These are phyloP conservation scores for Chlorencoelia australis DNA, from an alignment of 2,329 filamentous ascomycete genomes.

Conservation along the genomic window DNA sequence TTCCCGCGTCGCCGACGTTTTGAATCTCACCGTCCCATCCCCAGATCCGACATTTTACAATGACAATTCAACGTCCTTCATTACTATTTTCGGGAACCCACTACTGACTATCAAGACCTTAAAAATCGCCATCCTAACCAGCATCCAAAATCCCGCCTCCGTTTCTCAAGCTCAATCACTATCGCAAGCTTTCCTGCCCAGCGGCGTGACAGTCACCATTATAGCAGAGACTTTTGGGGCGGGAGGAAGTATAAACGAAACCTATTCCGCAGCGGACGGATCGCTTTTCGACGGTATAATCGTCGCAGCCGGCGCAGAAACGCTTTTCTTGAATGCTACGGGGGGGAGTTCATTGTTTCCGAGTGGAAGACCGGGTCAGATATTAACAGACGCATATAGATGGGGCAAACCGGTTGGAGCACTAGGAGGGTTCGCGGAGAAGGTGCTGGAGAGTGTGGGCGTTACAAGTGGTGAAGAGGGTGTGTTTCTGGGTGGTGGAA, in stretches of 20 bases:
- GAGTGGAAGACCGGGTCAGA: conserved; percentile 50
- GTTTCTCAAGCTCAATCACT: conserved; percentile 37
- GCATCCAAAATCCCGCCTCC: conserved; percentile 15
- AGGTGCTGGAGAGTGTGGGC: conserved; percentile 6
- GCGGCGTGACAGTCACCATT: conserved; percentile 47
- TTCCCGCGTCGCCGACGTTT: conserved; percentile 47
- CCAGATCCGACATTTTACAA: conserved; percentile 59
- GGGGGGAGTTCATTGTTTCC: conserved; percentile 48
- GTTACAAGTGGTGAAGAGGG: background rate
- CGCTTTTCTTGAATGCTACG: conserved; percentile 37
- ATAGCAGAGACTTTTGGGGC: conserved; percentile 47
- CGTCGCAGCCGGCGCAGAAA: conserved; percentile 42
- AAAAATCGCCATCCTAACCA: conserved; percentile 51
- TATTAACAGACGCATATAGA: conserved; percentile 51
- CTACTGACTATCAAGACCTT: conserved; percentile 53
- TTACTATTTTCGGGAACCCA: conserved; percentile 48
- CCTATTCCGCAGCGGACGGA: conserved; percentile 56
- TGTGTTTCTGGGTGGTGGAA: conserved; percentile 16
- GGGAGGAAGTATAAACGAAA: conserved; percentile 50
- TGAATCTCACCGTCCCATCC: conserved; percentile 48
- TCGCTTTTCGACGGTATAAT: conserved; percentile 54
- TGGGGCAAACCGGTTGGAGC: conserved; percentile 63
- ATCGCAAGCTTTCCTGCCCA: conserved; percentile 40
- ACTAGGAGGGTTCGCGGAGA: conserved; percentile 38
- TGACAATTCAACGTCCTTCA: conserved; percentile 50